These are phyloP conservation scores for Phytophthora vignae DNA, from an alignment of 352 stramenopile genomes.

Conservation along the genomic window DNA sequence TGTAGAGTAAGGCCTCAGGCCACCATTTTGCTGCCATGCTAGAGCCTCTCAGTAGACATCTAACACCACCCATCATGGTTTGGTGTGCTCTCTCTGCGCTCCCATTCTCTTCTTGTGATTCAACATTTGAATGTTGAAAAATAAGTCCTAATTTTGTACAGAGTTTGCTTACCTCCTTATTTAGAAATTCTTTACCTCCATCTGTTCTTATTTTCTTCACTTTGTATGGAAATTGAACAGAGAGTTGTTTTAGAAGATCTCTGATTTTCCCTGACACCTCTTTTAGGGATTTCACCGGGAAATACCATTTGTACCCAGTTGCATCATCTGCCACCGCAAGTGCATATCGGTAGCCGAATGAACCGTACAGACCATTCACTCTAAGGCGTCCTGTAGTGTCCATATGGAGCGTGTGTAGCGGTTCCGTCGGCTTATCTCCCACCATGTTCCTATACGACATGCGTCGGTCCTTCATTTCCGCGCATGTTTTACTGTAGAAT, in stretches of 20 bases:
- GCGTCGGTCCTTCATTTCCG: not conserved
- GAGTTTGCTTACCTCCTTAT: not conserved
- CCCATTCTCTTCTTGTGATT: not conserved
- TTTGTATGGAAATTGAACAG: not conserved
- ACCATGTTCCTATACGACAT: not conserved
- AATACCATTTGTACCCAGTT: not conserved
- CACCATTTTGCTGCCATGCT: conserved; percentile 13
- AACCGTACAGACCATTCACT: not conserved
- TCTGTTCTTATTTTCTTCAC: not conserved
- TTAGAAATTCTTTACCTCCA: not conserved
- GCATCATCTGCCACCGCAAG: not conserved
- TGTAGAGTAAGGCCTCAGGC: conserved; percentile 6
- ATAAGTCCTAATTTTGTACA: not conserved
- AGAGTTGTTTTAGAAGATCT: not conserved
- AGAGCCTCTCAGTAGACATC: not conserved
- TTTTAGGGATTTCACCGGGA: not conserved
- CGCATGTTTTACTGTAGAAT: not conserved
- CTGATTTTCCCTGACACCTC: not conserved
- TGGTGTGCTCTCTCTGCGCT: not conserved
- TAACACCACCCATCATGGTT: not conserved
- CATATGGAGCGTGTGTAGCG: not conserved
- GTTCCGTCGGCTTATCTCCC: not conserved
- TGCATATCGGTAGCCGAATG: not conserved
- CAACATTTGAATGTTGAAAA: not conserved
- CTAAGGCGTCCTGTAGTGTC: not conserved